phyloP scores from a whole-genome alignment of 345 rosid species.

The Zanthoxylum bungeanum region DNA sequence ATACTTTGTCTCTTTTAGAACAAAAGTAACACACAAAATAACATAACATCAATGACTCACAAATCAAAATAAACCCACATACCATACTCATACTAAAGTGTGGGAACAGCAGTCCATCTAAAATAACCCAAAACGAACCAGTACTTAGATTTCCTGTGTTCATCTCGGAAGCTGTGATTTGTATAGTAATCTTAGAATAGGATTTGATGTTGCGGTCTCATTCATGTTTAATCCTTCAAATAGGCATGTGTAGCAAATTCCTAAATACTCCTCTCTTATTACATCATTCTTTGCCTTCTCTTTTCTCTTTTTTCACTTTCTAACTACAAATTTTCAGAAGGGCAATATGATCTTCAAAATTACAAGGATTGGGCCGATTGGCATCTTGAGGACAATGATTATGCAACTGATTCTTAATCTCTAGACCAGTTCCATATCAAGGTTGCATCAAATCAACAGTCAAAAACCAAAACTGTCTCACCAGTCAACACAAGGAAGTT shows the following conservation, averaged over 20 bases:
- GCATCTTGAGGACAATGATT: background rate
- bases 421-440: background rate
- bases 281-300: background rate
- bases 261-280: background rate
- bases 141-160: background rate
- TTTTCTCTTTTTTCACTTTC: background rate
- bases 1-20: background rate
- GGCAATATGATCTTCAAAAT: background rate
- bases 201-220: no score
- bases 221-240: no score
- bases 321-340: background rate
- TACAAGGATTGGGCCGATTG: background rate
- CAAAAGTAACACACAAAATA: background rate
- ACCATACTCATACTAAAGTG: background rate
- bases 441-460: background rate
- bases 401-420: background rate
- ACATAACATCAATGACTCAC: background rate
- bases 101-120: background rate
- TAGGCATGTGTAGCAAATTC: no score
- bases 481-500: background rate
- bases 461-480: background rate
- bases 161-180: no score
- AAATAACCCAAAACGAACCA: background rate
- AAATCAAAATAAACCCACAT: background rate
- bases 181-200: no score